These are phyloP conservation scores for Tuber melanosporum DNA, from an alignment of 495 filamentous ascomycete genomes.

Conservation along the genomic window DNA sequence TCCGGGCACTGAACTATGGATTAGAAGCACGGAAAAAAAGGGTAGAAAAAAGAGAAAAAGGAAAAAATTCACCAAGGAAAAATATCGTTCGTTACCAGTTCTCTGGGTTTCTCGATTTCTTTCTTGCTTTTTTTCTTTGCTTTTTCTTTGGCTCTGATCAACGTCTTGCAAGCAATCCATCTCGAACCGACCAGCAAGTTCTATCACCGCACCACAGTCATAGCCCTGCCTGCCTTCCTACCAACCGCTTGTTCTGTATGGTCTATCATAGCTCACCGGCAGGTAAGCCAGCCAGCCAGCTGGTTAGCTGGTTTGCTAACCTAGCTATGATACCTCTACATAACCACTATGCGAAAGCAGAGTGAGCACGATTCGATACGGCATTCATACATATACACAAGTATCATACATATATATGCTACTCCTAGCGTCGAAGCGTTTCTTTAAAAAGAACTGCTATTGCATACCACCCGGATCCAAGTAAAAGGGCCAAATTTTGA, in stretches of 20 bases:
- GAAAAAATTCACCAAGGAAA: slow-evolving; percentile 9
- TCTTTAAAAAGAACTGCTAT: too few species aligned
- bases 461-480: too few species aligned
- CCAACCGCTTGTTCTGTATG: background rate
- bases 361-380: background rate
- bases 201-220: background rate
- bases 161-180: background rate
- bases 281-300: background rate
- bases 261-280: background rate
- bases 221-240: background rate
- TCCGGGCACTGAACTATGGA: background rate
- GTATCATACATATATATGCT: background rate
- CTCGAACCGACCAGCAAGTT: background rate
- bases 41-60: background rate
- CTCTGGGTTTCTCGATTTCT: background rate
- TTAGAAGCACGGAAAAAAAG: background rate
- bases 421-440: too few species aligned
- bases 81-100: slow-evolving; percentile 1
- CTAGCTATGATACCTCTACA: background rate
- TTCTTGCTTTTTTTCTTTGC: background rate
- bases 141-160: background rate
- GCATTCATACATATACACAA: background rate
- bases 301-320: background rate
- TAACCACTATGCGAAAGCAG: background rate
- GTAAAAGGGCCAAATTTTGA: too few species aligned